A percentile compares a stretch with the other conserved stretches of the same genome.
These are phyloP conservation scores for Elymus sibiricus DNA, from an alignment of 176 grass and related monocot genomes.

Conservation along the genomic window DNA sequence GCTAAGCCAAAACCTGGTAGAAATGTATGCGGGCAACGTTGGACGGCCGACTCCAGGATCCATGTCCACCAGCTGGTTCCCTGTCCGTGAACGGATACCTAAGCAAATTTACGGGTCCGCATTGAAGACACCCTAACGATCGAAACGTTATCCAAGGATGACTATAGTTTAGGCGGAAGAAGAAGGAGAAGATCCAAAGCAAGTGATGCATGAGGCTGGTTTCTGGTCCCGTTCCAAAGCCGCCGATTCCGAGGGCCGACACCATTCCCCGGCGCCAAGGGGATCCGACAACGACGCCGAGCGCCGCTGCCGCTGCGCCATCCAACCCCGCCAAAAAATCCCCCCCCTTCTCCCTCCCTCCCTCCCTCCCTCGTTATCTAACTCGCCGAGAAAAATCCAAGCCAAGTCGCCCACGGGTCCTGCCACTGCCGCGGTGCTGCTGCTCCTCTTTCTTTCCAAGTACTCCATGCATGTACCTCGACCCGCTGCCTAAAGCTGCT, in stretches of 20 bases:
- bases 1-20: too few relatives aligned
- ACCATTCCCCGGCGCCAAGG: slow-evolving; percentile 31
- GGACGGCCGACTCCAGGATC: too few relatives aligned
- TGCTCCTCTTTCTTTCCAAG: not conserved
- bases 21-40: too few relatives aligned
- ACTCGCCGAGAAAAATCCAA: slow-evolving; percentile 19
- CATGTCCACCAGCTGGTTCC: too few relatives aligned
- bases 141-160: too few relatives aligned
- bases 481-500: not conserved
- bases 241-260: slow-evolving; percentile 43
- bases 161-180: too few relatives aligned
- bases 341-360: not conserved
- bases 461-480: not conserved
- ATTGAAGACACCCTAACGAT: too few relatives aligned
- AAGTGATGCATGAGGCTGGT: not conserved
- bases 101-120: too few relatives aligned
- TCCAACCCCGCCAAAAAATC: slow-evolving; percentile 26
- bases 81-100: too few relatives aligned
- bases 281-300: slow-evolving; percentile 42
- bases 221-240: not conserved
- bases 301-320: not conserved
- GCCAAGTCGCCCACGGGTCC: slow-evolving; percentile 27
- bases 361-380: not conserved
- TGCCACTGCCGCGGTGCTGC: not conserved
- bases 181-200: too few relatives aligned